A percentile compares a stretch with the other conserved stretches of the same genome.
Evolutionary conservation across 148 eudicot species (phyloP).

Genomic region (Silene latifolia): DNA sequence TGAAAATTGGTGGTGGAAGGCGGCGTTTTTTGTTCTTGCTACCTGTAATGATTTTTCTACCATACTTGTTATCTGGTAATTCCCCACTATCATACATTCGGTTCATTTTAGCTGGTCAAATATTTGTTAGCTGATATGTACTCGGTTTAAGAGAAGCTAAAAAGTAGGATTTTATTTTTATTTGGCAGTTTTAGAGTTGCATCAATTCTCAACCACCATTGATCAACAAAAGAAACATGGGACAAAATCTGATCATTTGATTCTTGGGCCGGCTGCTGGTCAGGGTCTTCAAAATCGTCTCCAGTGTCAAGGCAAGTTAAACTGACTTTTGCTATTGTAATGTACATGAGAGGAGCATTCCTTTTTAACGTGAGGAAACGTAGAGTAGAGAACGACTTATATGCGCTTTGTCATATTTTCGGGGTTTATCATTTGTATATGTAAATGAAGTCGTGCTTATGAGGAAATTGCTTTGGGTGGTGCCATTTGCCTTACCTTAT

Average conservation of each 20-base stretch:
- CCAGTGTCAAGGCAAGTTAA: conserved; percentile 69
- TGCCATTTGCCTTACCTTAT: too few species aligned
- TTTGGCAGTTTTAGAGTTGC: conserved; percentile 61
- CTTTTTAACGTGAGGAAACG: too few species aligned
- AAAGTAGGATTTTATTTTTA: not conserved
- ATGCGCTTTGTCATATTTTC: too few species aligned
- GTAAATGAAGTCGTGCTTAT: not conserved
- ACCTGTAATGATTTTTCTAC: conserved; percentile 55
- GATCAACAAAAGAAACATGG: conserved; percentile 32
- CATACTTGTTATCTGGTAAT: conserved; percentile 63
- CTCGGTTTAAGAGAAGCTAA: not conserved
- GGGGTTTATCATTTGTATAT: not conserved
- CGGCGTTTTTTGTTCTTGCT: conserved; percentile 52
- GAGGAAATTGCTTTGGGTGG: not conserved
- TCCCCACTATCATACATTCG: not conserved
- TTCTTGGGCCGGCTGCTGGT: conserved; percentile 87
- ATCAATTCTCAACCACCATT: conserved; percentile 30
- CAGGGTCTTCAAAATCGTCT: conserved; percentile 76
- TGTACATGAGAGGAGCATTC: not conserved
- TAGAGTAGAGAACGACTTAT: too few species aligned
- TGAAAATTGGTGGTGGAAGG: conserved; percentile 62
- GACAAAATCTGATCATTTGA: conserved; percentile 62
- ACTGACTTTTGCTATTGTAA: not conserved
- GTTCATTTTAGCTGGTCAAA: not conserved
- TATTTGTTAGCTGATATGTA: not conserved